Base-by-base conservation (phyloP, 2,329 filamentous ascomycete species). In the Pseudogymnoascus pannorum region DNA sequence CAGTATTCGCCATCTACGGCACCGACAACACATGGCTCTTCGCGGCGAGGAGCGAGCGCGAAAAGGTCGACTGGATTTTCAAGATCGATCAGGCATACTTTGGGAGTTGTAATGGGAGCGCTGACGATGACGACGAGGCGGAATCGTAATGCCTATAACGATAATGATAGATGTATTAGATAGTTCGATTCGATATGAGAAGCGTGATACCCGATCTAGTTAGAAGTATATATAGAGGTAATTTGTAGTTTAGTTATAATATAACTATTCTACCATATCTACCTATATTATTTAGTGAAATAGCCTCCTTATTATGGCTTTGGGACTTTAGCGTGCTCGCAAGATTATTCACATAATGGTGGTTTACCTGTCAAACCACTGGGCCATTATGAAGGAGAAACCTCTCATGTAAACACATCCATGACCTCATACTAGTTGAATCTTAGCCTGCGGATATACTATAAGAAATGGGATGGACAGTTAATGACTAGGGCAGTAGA, bases 1-100 rank as follows among this genome's bases (percentile, higher is more conserved):
- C 71, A 8, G 89, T 97, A 40, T 99, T 96, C 80, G 94, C 94
- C 11, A 85, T 99, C 58, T 99, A 97, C 72, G 93, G 91, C 42
- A 90, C 88, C 63, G 89, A 94, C 73, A 97, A 97, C 74, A 96
- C 92, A 31, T 99, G 92, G 83, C 80, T 99, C 40, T 97, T 99
- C 74, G 91, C 92, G 12, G 90, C 92, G 22, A 82, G 92, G 62
- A 93, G 86, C 69, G 93, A 97, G 77, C 83, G 87, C 57, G 92
- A 97, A 74, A 96, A 97, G 79, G 87, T 92, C 68, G 94, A 97
- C 73, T 99, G 94, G 94, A 96, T 99, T 68, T 83, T 95, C 74
- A 88, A 89, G 70, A 91, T 99, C 68, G 94, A 99, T 75, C 89
- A 96, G 78, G 70, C 67, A 33, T 73, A 72, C 66, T 72, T 73